These are phyloP conservation scores for Ilyonectria sp. DNA, from an alignment of 2,329 filamentous ascomycete genomes.

Conservation along the genomic window DNA sequence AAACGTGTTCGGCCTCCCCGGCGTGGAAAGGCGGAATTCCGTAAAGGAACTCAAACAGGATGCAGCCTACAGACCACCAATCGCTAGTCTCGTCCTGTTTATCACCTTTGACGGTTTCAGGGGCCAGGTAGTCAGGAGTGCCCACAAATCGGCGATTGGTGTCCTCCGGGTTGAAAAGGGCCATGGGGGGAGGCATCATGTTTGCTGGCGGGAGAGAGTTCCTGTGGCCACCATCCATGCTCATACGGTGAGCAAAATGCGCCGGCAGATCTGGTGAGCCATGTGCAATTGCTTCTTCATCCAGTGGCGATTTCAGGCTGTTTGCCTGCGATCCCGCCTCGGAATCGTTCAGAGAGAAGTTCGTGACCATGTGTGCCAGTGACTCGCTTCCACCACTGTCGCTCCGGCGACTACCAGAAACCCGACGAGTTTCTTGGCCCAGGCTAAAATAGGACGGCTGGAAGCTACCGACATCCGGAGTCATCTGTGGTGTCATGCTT, in stretches of 20 bases:
- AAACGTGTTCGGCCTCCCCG: constrained; percentile 90
- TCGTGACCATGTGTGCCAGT: constrained; percentile 85
- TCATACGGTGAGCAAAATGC: constrained; percentile 48
- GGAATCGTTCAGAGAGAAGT: constrained; percentile 80
- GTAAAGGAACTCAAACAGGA: constrained; percentile 95
- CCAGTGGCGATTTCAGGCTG: constrained; percentile 73
- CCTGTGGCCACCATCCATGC: constrained; percentile 53
- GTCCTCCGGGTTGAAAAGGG: constrained; percentile 95
- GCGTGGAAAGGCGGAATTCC: constrained; percentile 96
- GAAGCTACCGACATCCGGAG: constrained; percentile 75
- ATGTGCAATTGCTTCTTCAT: constrained; percentile 82
- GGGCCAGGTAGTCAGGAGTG: constrained; percentile 96
- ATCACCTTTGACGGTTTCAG: constrained; percentile 95
- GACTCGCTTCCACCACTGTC: constrained; percentile 94
- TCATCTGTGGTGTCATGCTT: constrained; percentile 87
- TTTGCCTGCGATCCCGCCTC: constrained; percentile 59
- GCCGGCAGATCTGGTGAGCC: constrained; percentile 84
- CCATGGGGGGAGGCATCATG: constrained; percentile 93
- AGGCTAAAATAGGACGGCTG: constrained; percentile 96
- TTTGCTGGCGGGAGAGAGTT: constrained; percentile 64
- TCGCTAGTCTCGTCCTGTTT: constrained; percentile 98
- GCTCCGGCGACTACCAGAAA: constrained; percentile 84
- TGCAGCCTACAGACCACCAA: constrained; percentile 99
- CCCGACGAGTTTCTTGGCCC: constrained; percentile 75
- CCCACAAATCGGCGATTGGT: constrained; percentile 94